Conservation (phyloP, 208 protist genomes). For the Kentomonas sorsogonicus region DNA sequence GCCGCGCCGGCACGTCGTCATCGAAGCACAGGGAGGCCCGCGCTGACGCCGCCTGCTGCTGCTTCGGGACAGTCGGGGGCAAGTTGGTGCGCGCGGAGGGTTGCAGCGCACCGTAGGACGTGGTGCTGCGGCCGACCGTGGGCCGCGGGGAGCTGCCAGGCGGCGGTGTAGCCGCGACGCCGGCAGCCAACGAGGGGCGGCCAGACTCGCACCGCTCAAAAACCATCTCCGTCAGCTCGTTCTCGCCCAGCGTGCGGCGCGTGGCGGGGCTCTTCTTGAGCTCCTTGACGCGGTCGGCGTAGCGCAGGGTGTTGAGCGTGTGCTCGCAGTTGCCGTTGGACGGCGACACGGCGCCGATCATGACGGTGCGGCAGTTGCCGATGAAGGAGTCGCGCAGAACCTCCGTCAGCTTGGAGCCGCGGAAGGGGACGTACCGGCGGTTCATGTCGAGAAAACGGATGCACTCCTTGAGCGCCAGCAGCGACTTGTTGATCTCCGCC, state of each 20-base stretch:
- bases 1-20: too few relatives aligned
- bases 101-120: background rate
- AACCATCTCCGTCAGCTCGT: slow-evolving; percentile 8
- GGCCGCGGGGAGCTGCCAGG: too few relatives aligned
- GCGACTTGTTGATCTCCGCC: slow-evolving; percentile 86
- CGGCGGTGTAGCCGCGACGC: too few relatives aligned
- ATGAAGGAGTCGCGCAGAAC: slow-evolving; percentile 84
- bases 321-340: slow-evolving; percentile 70
- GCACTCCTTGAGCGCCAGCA: slow-evolving; percentile 85
- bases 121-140: background rate
- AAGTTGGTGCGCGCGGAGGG: background rate
- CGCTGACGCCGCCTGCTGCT: too few relatives aligned
- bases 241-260: slow-evolving; percentile 23
- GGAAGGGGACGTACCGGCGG: slow-evolving; percentile 86
- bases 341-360: slow-evolving; percentile 91
- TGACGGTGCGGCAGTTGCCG: slow-evolving; percentile 90
- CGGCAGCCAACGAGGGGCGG: too few relatives aligned
- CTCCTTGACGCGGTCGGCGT: slow-evolving; percentile 89
- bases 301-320: slow-evolving; percentile 77
- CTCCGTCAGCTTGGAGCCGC: slow-evolving; percentile 91
- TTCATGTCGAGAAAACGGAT: slow-evolving; percentile 76
- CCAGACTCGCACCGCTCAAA: too few relatives aligned
- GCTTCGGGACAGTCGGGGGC: too few relatives aligned
- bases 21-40: too few relatives aligned
- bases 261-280: slow-evolving; percentile 51